Evolutionary conservation across 176 grass and related monocot species (phyloP).

Genomic region (Eremochloa ophiuroides): DNA sequence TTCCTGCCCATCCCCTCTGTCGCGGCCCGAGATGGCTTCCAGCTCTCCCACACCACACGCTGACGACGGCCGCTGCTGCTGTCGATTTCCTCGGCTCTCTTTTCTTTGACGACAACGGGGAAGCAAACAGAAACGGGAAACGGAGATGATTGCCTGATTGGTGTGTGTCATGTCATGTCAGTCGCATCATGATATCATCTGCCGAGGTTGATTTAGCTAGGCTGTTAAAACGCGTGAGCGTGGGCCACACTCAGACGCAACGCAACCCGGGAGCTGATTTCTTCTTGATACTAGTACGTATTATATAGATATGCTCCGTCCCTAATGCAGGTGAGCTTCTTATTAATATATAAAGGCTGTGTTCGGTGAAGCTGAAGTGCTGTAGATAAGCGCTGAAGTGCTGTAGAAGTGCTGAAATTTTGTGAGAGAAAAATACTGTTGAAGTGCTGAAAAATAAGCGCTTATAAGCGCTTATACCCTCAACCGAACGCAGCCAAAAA

Average conservation of each 20-base stretch:
- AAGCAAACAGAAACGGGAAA: too few species aligned
- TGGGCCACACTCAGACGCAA: conserved; percentile 18
- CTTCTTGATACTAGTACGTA: too few species aligned
- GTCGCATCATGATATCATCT: conserved; percentile 1
- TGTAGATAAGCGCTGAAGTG: too few species aligned
- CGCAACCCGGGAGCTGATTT: conserved; percentile 9
- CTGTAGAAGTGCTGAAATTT: too few species aligned
- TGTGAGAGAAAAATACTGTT: too few species aligned
- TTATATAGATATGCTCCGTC: background rate
- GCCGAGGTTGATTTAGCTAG: conserved; percentile 24
- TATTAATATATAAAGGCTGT: too few species aligned
- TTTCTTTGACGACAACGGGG: conserved; percentile 18
- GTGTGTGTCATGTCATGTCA: background rate
- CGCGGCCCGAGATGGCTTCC: conserved; percentile 27
- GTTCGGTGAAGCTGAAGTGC: too few species aligned
- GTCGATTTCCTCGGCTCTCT: background rate
- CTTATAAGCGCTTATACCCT: too few species aligned
- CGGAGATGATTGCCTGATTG: too few species aligned
- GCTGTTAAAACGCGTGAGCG: conserved; percentile 71
- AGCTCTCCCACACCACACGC: conserved; percentile 38
- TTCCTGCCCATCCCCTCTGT: conserved; percentile 21
- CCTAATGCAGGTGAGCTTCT: background rate
- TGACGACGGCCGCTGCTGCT: conserved; percentile 15
- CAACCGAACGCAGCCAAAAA: too few species aligned
- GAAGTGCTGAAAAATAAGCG: too few species aligned